Evolutionary conservation across 2,329 filamentous ascomycete genomes (phyloP), one percentile per base, ranked within the genome.

Genomic region (Pyrenochaeta sp.): DNA sequence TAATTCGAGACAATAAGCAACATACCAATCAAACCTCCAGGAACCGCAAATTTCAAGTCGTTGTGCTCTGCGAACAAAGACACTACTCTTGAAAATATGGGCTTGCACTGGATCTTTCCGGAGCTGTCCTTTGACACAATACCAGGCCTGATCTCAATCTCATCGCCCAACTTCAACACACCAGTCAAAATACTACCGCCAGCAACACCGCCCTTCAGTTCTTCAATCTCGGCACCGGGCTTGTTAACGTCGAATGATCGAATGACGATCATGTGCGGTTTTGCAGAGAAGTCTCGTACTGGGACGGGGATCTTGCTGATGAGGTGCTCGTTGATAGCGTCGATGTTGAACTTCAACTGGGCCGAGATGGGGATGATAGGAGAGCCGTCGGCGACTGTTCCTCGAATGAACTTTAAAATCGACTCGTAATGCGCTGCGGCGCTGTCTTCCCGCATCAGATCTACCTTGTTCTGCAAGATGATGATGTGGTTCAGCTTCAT

Each of bases 401-500:
- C 95, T 77, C 95, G 90, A 76, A 99, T 97, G 82, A 99, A 99
- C 82, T 98, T 98, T 73, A 96, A 86, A 69, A 99, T 99, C 1
- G 93, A 97, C 80, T 97, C 90, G 84, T 97, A 95, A 81, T 99
- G 95, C 76, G 94, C 88, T 75, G 92, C 87, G 48, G 96, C 95
- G 62, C 91, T 92, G 78, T 98, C 94, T 85, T 97, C 92, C 72
- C 93, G 88, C 93, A 99, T 98, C 71, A 99, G 82, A 78, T 99
- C 95, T 74, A 99, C 95, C 87, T 99, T 99, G 85, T 99, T 99
- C 82, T 99, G 95, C 58, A 99, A 88, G 75, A 99, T 98, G 79
- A 99, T 97, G 81, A 99, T 97, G 83, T 99, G 96, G 80, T 96
- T 93, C 65, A 99, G 88, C 86, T 99, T 99, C 95, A 99, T 99